Evolutionary conservation across 805 yeast genomes (phyloP).

Genomic region (Ogataea zsoltii): DNA sequence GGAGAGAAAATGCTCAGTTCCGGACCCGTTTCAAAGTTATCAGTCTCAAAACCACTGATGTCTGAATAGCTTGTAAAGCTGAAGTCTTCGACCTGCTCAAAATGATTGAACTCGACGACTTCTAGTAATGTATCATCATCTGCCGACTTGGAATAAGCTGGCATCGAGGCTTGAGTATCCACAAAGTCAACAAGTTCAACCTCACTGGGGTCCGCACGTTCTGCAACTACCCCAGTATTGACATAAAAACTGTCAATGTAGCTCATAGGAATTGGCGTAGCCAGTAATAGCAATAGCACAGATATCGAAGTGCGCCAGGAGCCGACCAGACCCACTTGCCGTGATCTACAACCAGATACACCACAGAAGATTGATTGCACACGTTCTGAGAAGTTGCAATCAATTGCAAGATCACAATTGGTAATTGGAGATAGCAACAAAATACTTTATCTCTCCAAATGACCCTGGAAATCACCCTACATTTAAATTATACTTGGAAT

Average conservation of each 20-base stretch:
- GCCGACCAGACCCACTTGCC: too few relatives aligned
- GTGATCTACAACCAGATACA: too few relatives aligned
- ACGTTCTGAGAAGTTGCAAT: too few relatives aligned
- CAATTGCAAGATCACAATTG: not conserved
- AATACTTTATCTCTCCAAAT: not conserved
- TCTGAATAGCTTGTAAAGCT: not conserved
- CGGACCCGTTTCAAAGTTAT: not conserved
- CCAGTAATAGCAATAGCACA: too few relatives aligned
- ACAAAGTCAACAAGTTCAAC: not conserved
- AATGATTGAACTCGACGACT: not conserved
- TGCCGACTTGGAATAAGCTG: not conserved
- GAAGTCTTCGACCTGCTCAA: not conserved
- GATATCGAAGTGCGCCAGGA: too few relatives aligned
- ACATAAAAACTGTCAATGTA: not conserved
- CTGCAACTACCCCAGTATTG: not conserved
- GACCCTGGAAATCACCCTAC: not conserved
- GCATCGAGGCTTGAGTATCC: not conserved
- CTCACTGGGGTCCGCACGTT: not conserved
- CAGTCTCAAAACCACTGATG: conserved; percentile 1
- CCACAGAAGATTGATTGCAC: too few relatives aligned
- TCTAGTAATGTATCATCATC: not conserved
- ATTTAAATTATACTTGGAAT: not conserved
- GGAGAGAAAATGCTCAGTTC: too few relatives aligned
- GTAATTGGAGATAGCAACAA: not conserved
- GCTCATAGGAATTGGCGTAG: not conserved